Evolutionary conservation across 306 rosid genomes (phyloP).

Genomic region (Cucurbita pepo): DNA sequence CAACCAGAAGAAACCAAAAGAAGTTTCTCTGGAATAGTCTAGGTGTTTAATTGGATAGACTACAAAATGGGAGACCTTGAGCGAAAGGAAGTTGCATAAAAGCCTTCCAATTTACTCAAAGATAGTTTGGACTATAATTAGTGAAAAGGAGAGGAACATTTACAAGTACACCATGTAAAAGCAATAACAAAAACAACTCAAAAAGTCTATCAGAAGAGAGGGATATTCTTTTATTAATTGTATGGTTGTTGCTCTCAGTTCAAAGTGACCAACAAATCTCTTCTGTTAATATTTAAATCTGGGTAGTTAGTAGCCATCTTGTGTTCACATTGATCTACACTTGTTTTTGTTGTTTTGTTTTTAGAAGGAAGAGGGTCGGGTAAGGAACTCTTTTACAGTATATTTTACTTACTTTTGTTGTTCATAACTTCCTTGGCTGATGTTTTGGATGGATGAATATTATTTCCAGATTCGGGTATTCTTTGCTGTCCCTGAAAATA

Average conservation of each 20-base stretch:
- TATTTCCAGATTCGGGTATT: conserved; percentile 62
- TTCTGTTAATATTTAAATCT: background rate
- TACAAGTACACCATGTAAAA: background rate
- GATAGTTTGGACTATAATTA: background rate
- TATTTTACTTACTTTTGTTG: background rate
- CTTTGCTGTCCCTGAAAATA: conserved; percentile 78
- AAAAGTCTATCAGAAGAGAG: background rate
- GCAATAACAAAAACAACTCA: background rate
- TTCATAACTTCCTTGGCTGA: background rate
- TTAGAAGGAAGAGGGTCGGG: background rate
- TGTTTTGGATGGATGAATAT: background rate
- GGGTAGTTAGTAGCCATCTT: background rate
- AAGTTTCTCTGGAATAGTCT: background rate
- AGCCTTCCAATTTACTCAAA: background rate
- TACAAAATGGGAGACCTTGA: background rate
- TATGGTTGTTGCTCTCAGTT: background rate
- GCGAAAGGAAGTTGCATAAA: background rate
- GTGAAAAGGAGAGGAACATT: background rate
- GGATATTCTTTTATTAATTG: background rate
- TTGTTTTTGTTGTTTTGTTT: background rate
- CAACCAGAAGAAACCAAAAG: background rate
- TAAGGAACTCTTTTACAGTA: background rate
- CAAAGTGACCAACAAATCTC: background rate
- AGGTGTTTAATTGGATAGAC: background rate
- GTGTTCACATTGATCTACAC: background rate